Evolutionary conservation across 2,329 filamentous ascomycete species (phyloP).

Genomic region (Neocucurbitaria cava): DNA sequence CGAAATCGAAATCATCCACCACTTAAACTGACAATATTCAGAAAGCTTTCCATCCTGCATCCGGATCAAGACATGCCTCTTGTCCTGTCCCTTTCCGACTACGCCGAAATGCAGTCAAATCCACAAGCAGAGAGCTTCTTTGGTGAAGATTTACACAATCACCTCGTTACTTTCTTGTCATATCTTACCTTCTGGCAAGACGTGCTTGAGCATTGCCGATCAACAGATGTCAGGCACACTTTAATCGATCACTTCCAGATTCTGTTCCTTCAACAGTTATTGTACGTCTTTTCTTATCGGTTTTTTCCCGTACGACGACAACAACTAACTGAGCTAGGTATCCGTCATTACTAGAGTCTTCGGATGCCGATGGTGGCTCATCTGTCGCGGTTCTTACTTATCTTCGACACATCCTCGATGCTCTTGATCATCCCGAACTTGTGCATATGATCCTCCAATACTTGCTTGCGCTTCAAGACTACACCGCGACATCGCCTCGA

Average conservation of each 20-base stretch:
- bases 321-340: slow-evolving; percentile 65
- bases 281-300: slow-evolving; percentile 64
- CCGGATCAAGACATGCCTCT: slow-evolving; percentile 77
- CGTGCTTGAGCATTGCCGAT: slow-evolving; percentile 93
- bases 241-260: slow-evolving; percentile 97
- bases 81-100: slow-evolving; percentile 88
- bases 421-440: slow-evolving; percentile 90
- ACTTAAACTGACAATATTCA: slow-evolving; percentile 36
- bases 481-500: slow-evolving; percentile 40
- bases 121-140: slow-evolving; percentile 74
- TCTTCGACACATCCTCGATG: slow-evolving; percentile 86
- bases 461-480: slow-evolving; percentile 80
- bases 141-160: slow-evolving; percentile 77
- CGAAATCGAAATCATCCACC: not conserved
- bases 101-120: slow-evolving; percentile 73
- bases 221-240: slow-evolving; percentile 88
- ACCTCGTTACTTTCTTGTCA: slow-evolving; percentile 91
- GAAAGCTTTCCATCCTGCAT: slow-evolving; percentile 83
- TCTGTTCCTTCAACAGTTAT: slow-evolving; percentile 89
- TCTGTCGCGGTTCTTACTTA: slow-evolving; percentile 96
- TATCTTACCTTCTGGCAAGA: slow-evolving; percentile 98
- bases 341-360: slow-evolving; percentile 93
- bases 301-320: not conserved
- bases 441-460: slow-evolving; percentile 94
- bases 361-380: slow-evolving; percentile 94